These are phyloP conservation scores for Nidula microcarpa DNA, from an alignment of 768 basidiomycete genomes.

Conservation along the genomic window DNA sequence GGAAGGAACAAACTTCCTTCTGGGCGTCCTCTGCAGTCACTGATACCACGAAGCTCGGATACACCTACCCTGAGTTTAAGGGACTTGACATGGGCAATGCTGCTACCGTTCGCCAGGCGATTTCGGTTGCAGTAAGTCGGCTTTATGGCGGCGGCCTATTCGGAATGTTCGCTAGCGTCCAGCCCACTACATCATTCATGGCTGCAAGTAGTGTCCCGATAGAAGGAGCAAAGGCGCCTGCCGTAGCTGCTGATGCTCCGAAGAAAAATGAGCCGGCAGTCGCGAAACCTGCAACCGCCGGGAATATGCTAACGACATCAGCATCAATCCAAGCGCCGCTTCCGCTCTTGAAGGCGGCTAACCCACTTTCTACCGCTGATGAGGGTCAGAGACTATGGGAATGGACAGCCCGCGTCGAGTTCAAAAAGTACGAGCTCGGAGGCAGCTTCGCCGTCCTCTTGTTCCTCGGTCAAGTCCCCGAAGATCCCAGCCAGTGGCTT, in stretches of 20 bases:
- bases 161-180: conserved; percentile 2
- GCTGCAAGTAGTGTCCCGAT: no score
- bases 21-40: conserved; percentile 31
- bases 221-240: no score
- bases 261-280: no score
- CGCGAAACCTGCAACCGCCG: no score
- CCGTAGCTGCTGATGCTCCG: no score
- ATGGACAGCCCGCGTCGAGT: conserved; percentile 38
- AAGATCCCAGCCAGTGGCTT: conserved; percentile 33
- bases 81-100: conserved; percentile 25
- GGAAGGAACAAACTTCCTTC: conserved; percentile 29
- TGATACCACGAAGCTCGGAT: conserved; percentile 30
- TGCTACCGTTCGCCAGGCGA: conserved; percentile 22
- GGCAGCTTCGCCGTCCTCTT: conserved; percentile 40
- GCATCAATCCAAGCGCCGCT: background rate
- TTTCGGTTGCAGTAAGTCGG: conserved; percentile 26
- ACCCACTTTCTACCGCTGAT: no score
- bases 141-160: conserved; percentile 25
- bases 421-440: conserved; percentile 40
- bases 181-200: background rate
- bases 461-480: conserved; percentile 41
- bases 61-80: conserved; percentile 52
- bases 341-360: background rate
- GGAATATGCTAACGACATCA: no score
- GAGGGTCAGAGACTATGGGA: conserved; percentile 18